phyloP scores from a whole-genome alignment of 2,329 filamentous ascomycete species.

The Tolypocladium ophioglossoides region DNA sequence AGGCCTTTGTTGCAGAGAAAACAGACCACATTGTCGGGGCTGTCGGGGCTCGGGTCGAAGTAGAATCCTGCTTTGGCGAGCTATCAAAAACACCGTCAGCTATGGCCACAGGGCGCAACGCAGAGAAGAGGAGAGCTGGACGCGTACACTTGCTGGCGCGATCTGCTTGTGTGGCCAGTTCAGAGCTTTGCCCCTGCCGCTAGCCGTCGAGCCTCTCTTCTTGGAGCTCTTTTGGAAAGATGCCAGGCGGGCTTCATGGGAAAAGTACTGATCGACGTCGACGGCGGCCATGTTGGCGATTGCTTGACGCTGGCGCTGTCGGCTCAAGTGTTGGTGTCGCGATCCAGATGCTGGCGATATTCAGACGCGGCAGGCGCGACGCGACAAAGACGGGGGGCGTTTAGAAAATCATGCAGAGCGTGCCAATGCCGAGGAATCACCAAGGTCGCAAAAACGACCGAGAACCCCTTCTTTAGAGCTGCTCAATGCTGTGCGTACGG shows the following conservation, averaged over 20 bases:
- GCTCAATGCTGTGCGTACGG: neutral
- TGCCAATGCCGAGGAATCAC: neutral
- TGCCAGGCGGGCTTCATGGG: slow-evolving; percentile 65
- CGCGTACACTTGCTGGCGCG: slow-evolving; percentile 18
- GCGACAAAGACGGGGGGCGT: neutral
- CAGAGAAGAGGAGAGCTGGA: neutral
- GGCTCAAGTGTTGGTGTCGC: slow-evolving; percentile 6
- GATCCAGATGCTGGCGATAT: neutral
- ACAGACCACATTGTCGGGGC: slow-evolving; percentile 81
- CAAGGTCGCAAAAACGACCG: neutral
- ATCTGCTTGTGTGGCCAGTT: slow-evolving; percentile 64
- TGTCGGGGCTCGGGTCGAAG: slow-evolving; percentile 64
- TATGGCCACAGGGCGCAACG: neutral
- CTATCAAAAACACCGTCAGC: slow-evolving; percentile 35
- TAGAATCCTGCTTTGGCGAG: slow-evolving; percentile 88
- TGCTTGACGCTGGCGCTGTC: slow-evolving; percentile 9
- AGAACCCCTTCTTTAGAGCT: neutral
- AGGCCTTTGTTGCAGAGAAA: slow-evolving; percentile 78
- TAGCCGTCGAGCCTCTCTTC: slow-evolving; percentile 58
- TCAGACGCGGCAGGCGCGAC: slow-evolving; percentile 8
- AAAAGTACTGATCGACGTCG: slow-evolving; percentile 41
- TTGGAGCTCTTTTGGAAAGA: slow-evolving; percentile 65
- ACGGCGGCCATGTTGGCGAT: slow-evolving; percentile 18
- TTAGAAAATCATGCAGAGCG: slow-evolving; percentile 3
- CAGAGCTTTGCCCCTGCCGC: slow-evolving; percentile 40